These are phyloP conservation scores for Penicillium sp. DNA, from an alignment of 2,329 filamentous ascomycete genomes.

Conservation along the genomic window DNA sequence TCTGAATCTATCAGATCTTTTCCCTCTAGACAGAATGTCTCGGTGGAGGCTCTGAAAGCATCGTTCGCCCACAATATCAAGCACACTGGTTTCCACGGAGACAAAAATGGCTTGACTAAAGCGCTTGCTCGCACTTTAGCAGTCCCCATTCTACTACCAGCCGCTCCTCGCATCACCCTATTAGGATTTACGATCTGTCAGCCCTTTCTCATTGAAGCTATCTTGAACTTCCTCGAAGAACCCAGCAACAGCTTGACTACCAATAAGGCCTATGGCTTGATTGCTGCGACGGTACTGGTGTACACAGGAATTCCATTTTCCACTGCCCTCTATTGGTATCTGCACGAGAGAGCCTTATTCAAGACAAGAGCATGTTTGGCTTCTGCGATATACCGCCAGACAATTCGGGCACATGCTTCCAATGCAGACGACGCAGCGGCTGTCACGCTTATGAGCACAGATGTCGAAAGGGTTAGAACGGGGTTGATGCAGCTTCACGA, in stretches of 20 bases:
- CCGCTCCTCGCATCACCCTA: not conserved
- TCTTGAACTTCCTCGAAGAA: not conserved
- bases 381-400: slow-evolving; percentile 36
- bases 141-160: not conserved
- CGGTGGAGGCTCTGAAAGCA: not conserved
- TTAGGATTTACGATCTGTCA: not conserved
- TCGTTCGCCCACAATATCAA: not conserved
- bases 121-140: not conserved
- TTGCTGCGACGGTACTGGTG: slow-evolving; percentile 43
- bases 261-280: slow-evolving; percentile 37
- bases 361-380: slow-evolving; percentile 3
- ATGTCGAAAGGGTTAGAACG: slow-evolving; percentile 29
- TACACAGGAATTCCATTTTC: slow-evolving; percentile 46
- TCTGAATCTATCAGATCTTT: not conserved
- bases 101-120: not conserved
- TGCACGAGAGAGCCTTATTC: slow-evolving; percentile 10
- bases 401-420: slow-evolving; percentile 20
- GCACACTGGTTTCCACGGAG: not conserved
- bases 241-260: not conserved
- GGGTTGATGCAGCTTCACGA: slow-evolving; percentile 31
- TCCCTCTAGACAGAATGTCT: not conserved
- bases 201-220: not conserved
- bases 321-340: slow-evolving; percentile 3
- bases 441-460: slow-evolving; percentile 36
- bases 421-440: slow-evolving; percentile 19